Percentiles rank a stretch among this genome's conserved stretches.
Evolutionary conservation across 129 eudicot genomes (phyloP).

Genomic region (Tagetes erecta): DNA sequence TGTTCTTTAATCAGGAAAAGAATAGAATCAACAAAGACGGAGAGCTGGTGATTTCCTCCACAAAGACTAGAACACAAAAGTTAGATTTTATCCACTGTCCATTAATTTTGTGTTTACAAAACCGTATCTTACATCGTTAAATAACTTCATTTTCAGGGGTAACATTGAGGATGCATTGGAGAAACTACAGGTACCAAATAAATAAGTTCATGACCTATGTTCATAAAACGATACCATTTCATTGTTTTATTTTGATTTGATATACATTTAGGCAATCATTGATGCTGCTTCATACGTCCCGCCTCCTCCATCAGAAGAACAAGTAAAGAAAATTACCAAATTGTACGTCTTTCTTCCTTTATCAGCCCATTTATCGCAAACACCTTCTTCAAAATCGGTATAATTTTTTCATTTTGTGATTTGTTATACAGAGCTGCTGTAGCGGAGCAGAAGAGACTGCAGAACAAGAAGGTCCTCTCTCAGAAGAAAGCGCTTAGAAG

Average conservation of each 20-base stretch:
- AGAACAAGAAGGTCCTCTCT: slow-evolving; percentile 66
- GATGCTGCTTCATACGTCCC: slow-evolving; percentile 97
- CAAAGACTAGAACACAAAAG: slow-evolving; percentile 89
- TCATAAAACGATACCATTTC: slow-evolving; percentile 8
- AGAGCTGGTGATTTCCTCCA: slow-evolving; percentile 82
- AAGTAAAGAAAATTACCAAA: slow-evolving; percentile 60
- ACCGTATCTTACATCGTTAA: slow-evolving; percentile 19
- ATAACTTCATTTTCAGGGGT: slow-evolving; percentile 51
- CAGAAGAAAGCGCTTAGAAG: slow-evolving; percentile 71
- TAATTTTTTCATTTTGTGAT: background rate
- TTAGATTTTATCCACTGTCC: slow-evolving; percentile 34
- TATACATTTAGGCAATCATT: slow-evolving; percentile 60
- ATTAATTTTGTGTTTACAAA: slow-evolving; percentile 13
- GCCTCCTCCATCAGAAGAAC: slow-evolving; percentile 93
- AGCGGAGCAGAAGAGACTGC: slow-evolving; percentile 68
- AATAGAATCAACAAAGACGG: slow-evolving; percentile 94
- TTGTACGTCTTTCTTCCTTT: slow-evolving; percentile 47
- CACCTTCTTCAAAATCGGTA: background rate
- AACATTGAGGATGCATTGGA: slow-evolving; percentile 76
- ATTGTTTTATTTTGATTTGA: background rate
- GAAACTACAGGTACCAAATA: slow-evolving; percentile 70
- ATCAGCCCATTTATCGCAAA: background rate
- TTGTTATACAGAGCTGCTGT: slow-evolving; percentile 58
- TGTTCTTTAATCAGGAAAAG: slow-evolving; percentile 63
- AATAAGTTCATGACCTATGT: background rate